Evolutionary conservation across 441 rosid genomes (phyloP).

Genomic region (Euphorbia corollata): DNA sequence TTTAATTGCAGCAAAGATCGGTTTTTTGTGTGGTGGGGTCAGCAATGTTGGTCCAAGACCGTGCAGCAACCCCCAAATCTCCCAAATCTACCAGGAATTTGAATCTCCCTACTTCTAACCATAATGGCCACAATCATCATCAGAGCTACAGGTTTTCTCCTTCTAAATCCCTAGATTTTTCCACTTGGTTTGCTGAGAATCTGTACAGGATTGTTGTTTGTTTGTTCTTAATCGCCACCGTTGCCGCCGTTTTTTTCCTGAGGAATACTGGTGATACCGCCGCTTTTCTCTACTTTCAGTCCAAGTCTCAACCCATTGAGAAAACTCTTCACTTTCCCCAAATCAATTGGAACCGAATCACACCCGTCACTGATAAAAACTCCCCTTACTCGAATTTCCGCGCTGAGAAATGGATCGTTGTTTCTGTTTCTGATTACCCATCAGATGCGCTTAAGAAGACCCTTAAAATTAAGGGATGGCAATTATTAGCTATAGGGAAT

Average conservation of each 20-base stretch:
- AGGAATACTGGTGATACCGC: conserved; percentile 51
- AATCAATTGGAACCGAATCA: conserved; percentile 56
- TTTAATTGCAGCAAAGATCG: not conserved
- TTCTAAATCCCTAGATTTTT: conserved; percentile 64
- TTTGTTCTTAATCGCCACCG: conserved; percentile 43
- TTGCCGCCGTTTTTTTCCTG: conserved; percentile 57
- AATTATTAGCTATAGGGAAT: conserved; percentile 69
- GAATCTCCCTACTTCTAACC: conserved; percentile 27
- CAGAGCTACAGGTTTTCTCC: conserved; percentile 39
- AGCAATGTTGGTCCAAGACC: conserved; percentile 82
- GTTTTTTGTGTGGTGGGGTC: conserved; percentile 3
- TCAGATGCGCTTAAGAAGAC: conserved; percentile 48
- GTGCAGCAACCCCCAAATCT: conserved; percentile 44
- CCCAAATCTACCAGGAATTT: conserved; percentile 38
- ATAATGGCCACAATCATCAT: conserved; percentile 33
- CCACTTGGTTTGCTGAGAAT: conserved; percentile 69
- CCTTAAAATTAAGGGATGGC: conserved; percentile 77
- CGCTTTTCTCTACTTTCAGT: conserved; percentile 49
- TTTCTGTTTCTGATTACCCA: conserved; percentile 65
- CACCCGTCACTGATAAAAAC: conserved; percentile 40
- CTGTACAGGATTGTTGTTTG: conserved; percentile 38
- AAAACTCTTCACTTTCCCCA: conserved; percentile 40
- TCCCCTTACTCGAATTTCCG: conserved; percentile 58
- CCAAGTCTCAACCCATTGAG: conserved; percentile 42
- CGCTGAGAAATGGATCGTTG: conserved; percentile 72